phyloP scores from a whole-genome alignment of 2,329 filamentous ascomycete species.

The Cercospora citrullina region DNA sequence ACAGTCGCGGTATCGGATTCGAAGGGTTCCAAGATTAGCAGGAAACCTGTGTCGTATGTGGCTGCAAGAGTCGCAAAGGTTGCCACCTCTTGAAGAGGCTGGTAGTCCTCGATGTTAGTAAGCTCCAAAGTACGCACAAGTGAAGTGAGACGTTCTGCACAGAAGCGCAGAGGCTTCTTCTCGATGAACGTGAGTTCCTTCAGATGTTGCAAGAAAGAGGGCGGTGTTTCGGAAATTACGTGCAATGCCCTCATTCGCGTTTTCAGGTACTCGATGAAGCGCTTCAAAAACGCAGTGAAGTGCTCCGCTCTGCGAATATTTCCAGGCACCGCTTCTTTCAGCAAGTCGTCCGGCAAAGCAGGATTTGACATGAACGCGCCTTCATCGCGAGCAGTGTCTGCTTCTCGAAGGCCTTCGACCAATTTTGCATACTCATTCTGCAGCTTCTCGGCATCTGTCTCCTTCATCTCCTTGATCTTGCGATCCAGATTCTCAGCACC shows the following conservation, averaged over 20 bases:
- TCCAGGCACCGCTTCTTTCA: constrained; percentile 93
- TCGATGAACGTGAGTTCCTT: constrained; percentile 98
- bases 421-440: constrained; percentile 95
- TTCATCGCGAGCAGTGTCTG: constrained; percentile 86
- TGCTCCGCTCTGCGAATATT: constrained; percentile 96
- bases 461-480: constrained; percentile 91
- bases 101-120: constrained; percentile 97
- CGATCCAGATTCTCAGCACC: constrained; percentile 88
- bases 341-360: constrained; percentile 85
- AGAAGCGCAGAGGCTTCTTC: constrained; percentile 90
- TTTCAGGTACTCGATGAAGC: constrained; percentile 94
- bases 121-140: constrained; percentile 92
- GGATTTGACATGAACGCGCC: constrained; percentile 98
- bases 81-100: constrained; percentile 93
- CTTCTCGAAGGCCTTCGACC: constrained; percentile 84
- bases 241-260: constrained; percentile 98
- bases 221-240: constrained; percentile 94
- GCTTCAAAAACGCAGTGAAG: constrained; percentile 89
- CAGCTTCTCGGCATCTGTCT: constrained; percentile 90
- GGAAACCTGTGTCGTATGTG: constrained; percentile 94
- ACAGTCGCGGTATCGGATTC: constrained; percentile 95
- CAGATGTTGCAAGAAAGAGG: constrained; percentile 87
- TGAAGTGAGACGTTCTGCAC: constrained; percentile 89
- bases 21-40: constrained; percentile 94
- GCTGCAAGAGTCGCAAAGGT: constrained; percentile 95